Evolutionary conservation across 805 yeast genomes (phyloP).

Genomic region (Teunomyces stri): DNA sequence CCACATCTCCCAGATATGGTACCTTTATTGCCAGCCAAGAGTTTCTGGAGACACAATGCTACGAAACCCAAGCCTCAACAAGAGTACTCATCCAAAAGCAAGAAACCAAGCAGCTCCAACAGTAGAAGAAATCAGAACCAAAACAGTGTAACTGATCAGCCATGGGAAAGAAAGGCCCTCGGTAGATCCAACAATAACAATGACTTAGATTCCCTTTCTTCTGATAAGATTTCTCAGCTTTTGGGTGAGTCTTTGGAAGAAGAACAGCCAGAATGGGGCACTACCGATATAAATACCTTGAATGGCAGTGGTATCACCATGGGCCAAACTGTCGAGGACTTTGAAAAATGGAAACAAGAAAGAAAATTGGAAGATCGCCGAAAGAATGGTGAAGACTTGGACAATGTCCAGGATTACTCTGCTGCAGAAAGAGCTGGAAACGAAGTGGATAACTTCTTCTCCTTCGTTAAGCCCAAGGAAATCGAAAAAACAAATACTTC

Average conservation of each 20-base stretch:
- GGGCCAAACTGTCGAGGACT: slow-evolving; percentile 57
- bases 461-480: slow-evolving; percentile 35
- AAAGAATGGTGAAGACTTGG: slow-evolving; percentile 32
- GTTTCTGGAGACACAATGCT: slow-evolving; percentile 47
- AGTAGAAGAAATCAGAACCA: slow-evolving; percentile 17
- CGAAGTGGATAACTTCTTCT: slow-evolving; percentile 44
- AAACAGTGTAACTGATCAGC: slow-evolving; percentile 10
- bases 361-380: slow-evolving; percentile 51
- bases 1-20: slow-evolving; percentile 18
- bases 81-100: slow-evolving; percentile 10
- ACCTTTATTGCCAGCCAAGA: slow-evolving; percentile 42
- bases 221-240: slow-evolving; percentile 33
- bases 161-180: slow-evolving; percentile 30
- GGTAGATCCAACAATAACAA: slow-evolving; percentile 16
- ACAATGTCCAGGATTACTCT: not conserved
- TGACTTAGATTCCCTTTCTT: slow-evolving; percentile 30
- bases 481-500: slow-evolving; percentile 5
- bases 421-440: slow-evolving; percentile 26
- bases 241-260: slow-evolving; percentile 37
- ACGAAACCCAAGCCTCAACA: slow-evolving; percentile 4
- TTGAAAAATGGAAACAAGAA: slow-evolving; percentile 56
- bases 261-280: slow-evolving; percentile 40
- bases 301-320: slow-evolving; percentile 19
- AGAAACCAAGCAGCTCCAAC: slow-evolving; percentile 12
- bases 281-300: slow-evolving; percentile 26